These are phyloP conservation scores for Naganishia albida DNA, from an alignment of 1,284 basidiomycete species.

Conservation along the genomic window DNA sequence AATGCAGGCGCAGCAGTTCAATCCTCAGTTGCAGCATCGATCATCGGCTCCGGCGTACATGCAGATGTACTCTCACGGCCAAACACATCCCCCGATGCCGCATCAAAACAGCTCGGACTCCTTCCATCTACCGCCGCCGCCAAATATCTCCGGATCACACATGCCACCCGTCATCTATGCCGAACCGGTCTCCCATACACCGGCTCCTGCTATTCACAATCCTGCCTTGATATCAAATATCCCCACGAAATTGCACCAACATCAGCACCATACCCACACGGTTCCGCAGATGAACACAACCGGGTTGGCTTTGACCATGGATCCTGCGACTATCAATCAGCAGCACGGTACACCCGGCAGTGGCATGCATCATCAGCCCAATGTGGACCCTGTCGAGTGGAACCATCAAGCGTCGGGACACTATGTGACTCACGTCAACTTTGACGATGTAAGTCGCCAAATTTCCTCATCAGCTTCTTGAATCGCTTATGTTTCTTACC, in stretches of 20 bases:
- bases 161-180: background rate
- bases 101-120: constrained; percentile 3
- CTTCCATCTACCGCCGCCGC: constrained; percentile 1
- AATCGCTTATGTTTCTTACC: background rate
- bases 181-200: too few relatives aligned
- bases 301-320: constrained; percentile 17
- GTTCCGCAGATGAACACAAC: constrained; percentile 3
- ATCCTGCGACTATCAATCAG: constrained; percentile 4
- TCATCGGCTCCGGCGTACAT: constrained; percentile 15
- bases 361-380: background rate
- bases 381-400: constrained; percentile 5
- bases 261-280: background rate
- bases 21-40: constrained; percentile 15
- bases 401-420: background rate
- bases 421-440: constrained; percentile 2
- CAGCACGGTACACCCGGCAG: background rate
- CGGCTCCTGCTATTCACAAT: too few relatives aligned
- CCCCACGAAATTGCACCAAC: background rate
- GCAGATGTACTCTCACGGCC: constrained; percentile 14
- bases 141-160: background rate
- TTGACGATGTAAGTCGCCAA: constrained; percentile 10
- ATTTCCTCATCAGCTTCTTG: too few relatives aligned
- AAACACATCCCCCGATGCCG: background rate
- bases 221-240: background rate
- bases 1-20: constrained; percentile 6